Base-by-base conservation (phyloP, 768 basidiomycete genomes). In the Pluteus cervinus region DNA sequence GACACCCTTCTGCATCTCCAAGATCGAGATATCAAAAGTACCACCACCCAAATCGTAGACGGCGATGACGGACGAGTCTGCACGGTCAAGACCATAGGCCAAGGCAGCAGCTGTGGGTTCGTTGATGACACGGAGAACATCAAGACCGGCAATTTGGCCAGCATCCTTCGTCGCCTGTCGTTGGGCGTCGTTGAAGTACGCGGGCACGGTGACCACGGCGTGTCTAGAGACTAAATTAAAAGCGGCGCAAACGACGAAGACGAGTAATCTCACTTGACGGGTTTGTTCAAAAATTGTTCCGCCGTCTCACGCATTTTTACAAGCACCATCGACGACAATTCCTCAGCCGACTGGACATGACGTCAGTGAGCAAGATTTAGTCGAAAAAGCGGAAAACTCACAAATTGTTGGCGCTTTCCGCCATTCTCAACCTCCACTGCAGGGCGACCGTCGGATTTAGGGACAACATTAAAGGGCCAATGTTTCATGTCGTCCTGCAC, bases 161-260 rank as follows among this genome's bases (percentile, higher is more conserved):
- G 96, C 92, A 44, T 97, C 83, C 67, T 97, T 96, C 29, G 96
- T 99, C 4, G 96, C 96, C 69, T 98, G 94, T 43, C 96, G 84
- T 63, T 99, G 96, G 14, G 96, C 93, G 57, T 99, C 96, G 60
- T 99, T 99, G 79, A 98, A 99, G 69, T 97, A 97, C 0, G 94
- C 93, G 1, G 94, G 96, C 21, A 97, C 94, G 10, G 93, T 97
- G 53, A 98, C 70, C 51, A 98, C 93, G 18, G 86, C 86, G 37
- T 88, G 80, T 51, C 84, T 87, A 39, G 26, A 35, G 34, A 42
- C 25, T 37, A 36, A n/a, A 37, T 42, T 52, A 39, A 23, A 3
- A 6, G 6, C 23, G 3, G 18, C 21, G 21, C 6, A 15, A 14
- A 28, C 28, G 25, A 30, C 4, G n/a, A 20, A 15, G 22, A 12